Evolutionary conservation across 2,329 filamentous ascomycete species (phyloP).

Genomic region (Ophiostoma ips): DNA sequence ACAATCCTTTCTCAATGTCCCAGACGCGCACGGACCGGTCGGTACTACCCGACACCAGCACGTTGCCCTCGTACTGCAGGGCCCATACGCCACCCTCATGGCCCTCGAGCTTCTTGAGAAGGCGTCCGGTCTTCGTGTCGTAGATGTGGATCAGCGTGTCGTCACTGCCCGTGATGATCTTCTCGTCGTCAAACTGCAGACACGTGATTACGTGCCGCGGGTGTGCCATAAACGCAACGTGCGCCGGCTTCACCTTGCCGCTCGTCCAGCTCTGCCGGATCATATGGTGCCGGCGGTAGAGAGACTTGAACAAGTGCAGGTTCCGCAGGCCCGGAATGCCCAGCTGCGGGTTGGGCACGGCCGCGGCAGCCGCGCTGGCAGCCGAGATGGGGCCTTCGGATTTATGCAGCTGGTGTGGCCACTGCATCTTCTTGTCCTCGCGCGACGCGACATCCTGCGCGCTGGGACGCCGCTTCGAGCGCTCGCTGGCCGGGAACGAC

Average conservation of each 20-base stretch:
- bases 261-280: conserved; percentile 89
- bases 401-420: conserved; percentile 35
- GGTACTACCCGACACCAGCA: conserved; percentile 87
- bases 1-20: conserved; percentile 89
- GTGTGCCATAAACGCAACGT: conserved; percentile 93
- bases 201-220: conserved; percentile 95
- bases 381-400: conserved; percentile 77
- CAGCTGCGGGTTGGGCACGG: conserved; percentile 68
- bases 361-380: conserved; percentile 68
- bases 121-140: conserved; percentile 83
- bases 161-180: conserved; percentile 94
- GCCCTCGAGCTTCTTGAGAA: conserved; percentile 72
- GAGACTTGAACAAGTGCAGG: conserved; percentile 87
- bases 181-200: conserved; percentile 93
- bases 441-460: conserved; percentile 30
- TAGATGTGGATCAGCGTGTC: conserved; percentile 97
- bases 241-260: conserved; percentile 68
- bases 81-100: conserved; percentile 98
- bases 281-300: conserved; percentile 85
- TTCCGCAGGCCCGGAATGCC: conserved; percentile 66
- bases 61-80: conserved; percentile 89
- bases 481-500: conserved; percentile 30
- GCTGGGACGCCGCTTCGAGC: conserved; percentile 39
- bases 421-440: conserved; percentile 27
- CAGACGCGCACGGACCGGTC: conserved; percentile 97